Evolutionary conservation across 2,329 filamentous ascomycete genomes (phyloP).

Genomic region (Diplodia corticola): DNA sequence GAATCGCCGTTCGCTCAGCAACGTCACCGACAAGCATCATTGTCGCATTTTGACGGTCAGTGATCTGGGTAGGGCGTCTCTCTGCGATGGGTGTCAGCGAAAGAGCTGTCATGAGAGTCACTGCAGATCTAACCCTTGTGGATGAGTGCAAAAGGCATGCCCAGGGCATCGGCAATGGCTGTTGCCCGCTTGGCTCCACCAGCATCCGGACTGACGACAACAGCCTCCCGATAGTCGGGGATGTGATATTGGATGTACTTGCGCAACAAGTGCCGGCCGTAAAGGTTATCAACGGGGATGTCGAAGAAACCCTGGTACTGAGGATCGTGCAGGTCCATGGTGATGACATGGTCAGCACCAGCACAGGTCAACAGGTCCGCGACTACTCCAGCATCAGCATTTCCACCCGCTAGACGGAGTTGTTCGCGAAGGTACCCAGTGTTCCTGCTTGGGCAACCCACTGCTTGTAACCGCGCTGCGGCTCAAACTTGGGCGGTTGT

Average conservation of each 20-base stretch:
- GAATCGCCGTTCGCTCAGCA: conserved; percentile 75
- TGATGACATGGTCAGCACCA: conserved; percentile 94
- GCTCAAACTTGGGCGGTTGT: conserved; percentile 61
- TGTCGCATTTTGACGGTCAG: conserved; percentile 74
- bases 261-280: conserved; percentile 73
- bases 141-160: conserved; percentile 95
- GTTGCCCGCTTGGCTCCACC: conserved; percentile 96
- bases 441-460: conserved; percentile 98
- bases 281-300: conserved; percentile 96
- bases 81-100: conserved; percentile 52
- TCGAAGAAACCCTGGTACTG: conserved; percentile 99
- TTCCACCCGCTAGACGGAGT: not conserved
- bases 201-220: conserved; percentile 94
- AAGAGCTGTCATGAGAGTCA: not conserved
- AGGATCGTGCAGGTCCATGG: conserved; percentile 93
- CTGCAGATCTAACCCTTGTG: conserved; percentile 67
- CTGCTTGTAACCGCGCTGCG: conserved; percentile 93
- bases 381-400: conserved; percentile 42
- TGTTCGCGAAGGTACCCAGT: conserved; percentile 50
- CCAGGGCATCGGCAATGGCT: conserved; percentile 87
- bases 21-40: conserved; percentile 96
- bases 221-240: conserved; percentile 78
- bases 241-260: conserved; percentile 77
- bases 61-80: conserved; percentile 84
- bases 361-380: conserved; percentile 94